Evolutionary conservation across 805 yeast species (phyloP).

Genomic region (Candida endomychidarum): DNA sequence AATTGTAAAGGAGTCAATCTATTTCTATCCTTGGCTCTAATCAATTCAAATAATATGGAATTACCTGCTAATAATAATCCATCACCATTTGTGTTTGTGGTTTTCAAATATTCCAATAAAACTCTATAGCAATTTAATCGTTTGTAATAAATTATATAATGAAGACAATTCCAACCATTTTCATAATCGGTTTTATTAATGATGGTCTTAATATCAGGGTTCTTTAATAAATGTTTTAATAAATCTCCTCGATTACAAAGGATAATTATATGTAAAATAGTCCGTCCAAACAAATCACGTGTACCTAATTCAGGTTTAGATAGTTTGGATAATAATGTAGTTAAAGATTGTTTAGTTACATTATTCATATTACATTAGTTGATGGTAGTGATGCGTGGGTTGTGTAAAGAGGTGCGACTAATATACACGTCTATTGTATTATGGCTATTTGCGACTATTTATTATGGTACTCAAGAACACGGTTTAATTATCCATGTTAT

Average conservation of each 20-base stretch:
- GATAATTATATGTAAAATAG: constrained; percentile 57
- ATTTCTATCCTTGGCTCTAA: constrained; percentile 65
- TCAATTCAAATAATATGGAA: constrained; percentile 33
- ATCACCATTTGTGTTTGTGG: constrained; percentile 7
- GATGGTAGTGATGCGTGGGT: background rate
- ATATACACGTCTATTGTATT: no score
- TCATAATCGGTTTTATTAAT: constrained; percentile 58
- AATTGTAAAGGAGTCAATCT: constrained; percentile 74
- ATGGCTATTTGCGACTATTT: no score
- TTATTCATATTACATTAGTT: constrained; percentile 6
- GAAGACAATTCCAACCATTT: constrained; percentile 81
- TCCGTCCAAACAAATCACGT: constrained; percentile 72
- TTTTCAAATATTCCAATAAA: constrained; percentile 27
- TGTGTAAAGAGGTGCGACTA: no score
- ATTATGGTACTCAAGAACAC: no score
- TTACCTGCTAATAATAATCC: constrained; percentile 14
- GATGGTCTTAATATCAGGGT: constrained; percentile 45
- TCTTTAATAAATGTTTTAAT: constrained; percentile 46
- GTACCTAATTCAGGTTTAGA: constrained; percentile 17
- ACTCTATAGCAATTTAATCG: constrained; percentile 53
- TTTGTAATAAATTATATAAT: constrained; percentile 61
- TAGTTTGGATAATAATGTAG: constrained; percentile 8
- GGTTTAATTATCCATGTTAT: constrained; percentile 10
- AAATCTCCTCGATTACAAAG: constrained; percentile 48
- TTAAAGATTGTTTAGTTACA: constrained; percentile 4